These are phyloP conservation scores for Pyrenophora seminiperda DNA, from an alignment of 2,329 filamentous ascomycete species.

Conservation along the genomic window DNA sequence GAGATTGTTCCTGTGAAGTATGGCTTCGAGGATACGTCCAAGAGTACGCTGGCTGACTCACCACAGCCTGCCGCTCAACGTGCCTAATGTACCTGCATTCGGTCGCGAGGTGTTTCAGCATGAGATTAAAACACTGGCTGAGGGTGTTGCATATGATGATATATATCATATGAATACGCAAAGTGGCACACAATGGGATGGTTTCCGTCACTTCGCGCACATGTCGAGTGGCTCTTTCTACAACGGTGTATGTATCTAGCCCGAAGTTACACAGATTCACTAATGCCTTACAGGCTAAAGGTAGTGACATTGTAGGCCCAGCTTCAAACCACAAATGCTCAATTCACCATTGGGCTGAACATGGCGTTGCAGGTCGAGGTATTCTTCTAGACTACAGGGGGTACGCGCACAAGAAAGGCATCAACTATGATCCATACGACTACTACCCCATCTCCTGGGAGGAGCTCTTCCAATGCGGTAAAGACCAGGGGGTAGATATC, in stretches of 20 bases:
- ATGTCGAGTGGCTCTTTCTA: constrained; percentile 49
- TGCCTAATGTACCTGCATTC: constrained; percentile 60
- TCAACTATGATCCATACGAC: constrained; percentile 51
- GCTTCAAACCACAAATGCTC: constrained; percentile 51
- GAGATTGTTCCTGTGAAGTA: constrained; percentile 62
- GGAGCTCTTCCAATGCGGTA: constrained; percentile 63
- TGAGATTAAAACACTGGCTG: constrained; percentile 55
- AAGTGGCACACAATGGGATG: constrained; percentile 54
- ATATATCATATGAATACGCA: constrained; percentile 53
- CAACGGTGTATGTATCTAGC: constrained; percentile 37
- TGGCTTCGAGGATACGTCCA: constrained; percentile 25
- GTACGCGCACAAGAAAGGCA: constrained; percentile 51
- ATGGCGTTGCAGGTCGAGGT: constrained; percentile 53
- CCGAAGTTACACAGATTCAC: rapidly evolving
- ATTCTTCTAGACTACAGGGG: constrained; percentile 52
- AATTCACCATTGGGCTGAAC: constrained; percentile 54
- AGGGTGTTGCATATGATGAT: constrained; percentile 51
- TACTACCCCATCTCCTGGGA: constrained; percentile 51
- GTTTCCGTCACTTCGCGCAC: constrained; percentile 53
- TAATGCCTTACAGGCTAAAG: constrained; percentile 39
- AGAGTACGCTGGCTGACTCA: constrained; percentile 7
- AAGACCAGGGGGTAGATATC: constrained; percentile 66
- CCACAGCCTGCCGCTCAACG: constrained; percentile 57
- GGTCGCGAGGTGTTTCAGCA: constrained; percentile 60
- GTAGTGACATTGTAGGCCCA: constrained; percentile 49